Base-by-base conservation (phyloP, 805 yeast species). In the Starmerella vitae region DNA sequence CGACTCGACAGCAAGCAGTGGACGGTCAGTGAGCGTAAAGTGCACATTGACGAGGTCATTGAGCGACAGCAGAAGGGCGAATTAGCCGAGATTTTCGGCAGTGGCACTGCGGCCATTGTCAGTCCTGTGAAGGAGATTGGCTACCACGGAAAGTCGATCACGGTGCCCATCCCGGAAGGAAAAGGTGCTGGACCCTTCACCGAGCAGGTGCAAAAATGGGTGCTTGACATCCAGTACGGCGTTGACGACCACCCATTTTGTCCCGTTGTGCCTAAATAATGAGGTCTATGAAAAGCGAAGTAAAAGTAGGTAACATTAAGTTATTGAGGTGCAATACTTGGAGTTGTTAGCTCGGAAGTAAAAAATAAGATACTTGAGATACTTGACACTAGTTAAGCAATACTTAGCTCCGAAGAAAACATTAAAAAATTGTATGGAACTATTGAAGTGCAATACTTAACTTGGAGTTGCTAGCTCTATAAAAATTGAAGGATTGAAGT, bases 41-140 rank as follows among this genome's bases (percentile, higher is more conserved):
- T 68, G 64, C 71, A 91, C 46, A 85, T 91, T 50, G 57, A 61
- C 47, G 97, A 88, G 65, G 81, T 88, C 42, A 72, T 68, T 36
- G 83, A 79, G 53, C 74, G 74, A 52, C 79, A 94, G 34, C 66
- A 63, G 36, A 73, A 76, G 60, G 94, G 94, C 44, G 78, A 81
- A 57, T 70, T 88, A 53, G 72, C 86, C 7, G 98, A 91, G 68
- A 93, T 94, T 17, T 88, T 88, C 55, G 97, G 97, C 52, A 68
- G 95, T 17, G 98, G 98, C 55, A 88, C 98, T 41, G 97, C 98
- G 44, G 97, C 96, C 32, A 76, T 88, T 56, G 97, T 91, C 33
- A 76, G 94, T 27, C 97, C 97, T 51, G 84, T 88, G 57, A 76
- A 79, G 62, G 80, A 71, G 53, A 83, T 88, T 56, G 86, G 85